These are phyloP conservation scores for Fistulina hepatica DNA, from an alignment of 1,284 basidiomycete genomes.

Conservation along the genomic window DNA sequence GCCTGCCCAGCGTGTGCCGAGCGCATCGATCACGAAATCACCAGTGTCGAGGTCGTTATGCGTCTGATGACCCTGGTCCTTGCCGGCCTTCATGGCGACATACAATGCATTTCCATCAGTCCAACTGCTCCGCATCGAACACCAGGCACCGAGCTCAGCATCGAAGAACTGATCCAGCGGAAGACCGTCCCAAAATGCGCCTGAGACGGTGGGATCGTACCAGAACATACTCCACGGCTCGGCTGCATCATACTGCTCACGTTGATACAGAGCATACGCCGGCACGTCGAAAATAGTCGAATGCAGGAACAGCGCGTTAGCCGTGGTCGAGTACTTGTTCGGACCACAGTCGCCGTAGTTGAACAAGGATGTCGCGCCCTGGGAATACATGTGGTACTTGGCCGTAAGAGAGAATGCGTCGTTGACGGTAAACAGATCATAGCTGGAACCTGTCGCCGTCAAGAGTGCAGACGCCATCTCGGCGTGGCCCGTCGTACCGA, in stretches of 20 bases:
- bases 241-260: constrained; percentile 80
- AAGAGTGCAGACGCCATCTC: constrained; percentile 81
- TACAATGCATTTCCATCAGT: constrained; percentile 78
- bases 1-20: constrained; percentile 93
- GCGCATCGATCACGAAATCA: constrained; percentile 91
- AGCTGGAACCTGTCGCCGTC: constrained; percentile 79
- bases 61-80: constrained; percentile 71
- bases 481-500: constrained; percentile 87
- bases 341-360: constrained; percentile 38
- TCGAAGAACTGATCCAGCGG: constrained; percentile 79
- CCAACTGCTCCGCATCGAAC: constrained; percentile 86
- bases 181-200: constrained; percentile 87
- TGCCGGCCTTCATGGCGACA: constrained; percentile 84
- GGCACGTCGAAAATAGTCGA: constrained; percentile 59
- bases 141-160: constrained; percentile 69
- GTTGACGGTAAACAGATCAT: constrained; percentile 64
- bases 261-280: constrained; percentile 79
- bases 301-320: constrained; percentile 69
- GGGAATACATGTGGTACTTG: constrained; percentile 84
- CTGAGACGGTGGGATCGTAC: constrained; percentile 77
- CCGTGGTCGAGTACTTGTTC: constrained; percentile 85
- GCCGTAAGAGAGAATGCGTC: constrained; percentile 67
- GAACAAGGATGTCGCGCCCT: constrained; percentile 80
- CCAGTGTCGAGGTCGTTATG: constrained; percentile 91
- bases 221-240: constrained; percentile 98